Conservation (phyloP, 139 green algal species). For the Volvox africanus region DNA sequence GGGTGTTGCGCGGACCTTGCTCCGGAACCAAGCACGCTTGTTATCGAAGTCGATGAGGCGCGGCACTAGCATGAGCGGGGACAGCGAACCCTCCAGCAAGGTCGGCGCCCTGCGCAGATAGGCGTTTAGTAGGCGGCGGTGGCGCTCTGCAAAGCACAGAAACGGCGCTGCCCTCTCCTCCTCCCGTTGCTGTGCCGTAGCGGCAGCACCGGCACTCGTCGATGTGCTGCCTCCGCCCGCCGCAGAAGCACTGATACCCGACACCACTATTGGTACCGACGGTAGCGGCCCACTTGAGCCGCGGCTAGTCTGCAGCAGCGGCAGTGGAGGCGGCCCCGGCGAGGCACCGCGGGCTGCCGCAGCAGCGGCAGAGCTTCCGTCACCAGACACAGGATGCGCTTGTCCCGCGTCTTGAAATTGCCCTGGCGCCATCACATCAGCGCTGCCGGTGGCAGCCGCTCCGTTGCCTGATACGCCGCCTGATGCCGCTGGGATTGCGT, state of each 20-base stretch:
- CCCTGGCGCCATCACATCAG: background rate
- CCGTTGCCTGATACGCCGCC: background rate
- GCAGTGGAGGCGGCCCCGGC: background rate
- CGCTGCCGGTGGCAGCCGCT: background rate
- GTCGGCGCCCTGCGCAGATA: conserved; percentile 82
- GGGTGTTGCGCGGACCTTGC: conserved; percentile 59
- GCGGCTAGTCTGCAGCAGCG: conserved; percentile 10
- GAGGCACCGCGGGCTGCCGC: background rate
- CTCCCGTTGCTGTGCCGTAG: background rate
- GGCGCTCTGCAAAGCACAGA: conserved; percentile 85
- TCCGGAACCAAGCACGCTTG: conserved; percentile 92
- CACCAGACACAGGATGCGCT: background rate
- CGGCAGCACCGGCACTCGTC: background rate
- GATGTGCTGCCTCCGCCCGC: background rate
- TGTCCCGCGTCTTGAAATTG: background rate
- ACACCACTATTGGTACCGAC: background rate
- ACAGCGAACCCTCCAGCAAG: conserved; percentile 87
- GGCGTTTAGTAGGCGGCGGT: conserved; percentile 92
- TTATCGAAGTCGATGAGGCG: conserved; percentile 98
- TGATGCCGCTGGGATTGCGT: conserved; percentile 54
- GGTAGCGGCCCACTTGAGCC: conserved; percentile 15
- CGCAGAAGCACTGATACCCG: background rate
- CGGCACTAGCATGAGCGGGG: conserved; percentile 83
- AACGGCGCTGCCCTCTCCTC: conserved; percentile 3
- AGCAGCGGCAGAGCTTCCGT: background rate